phyloP scores from a whole-genome alignment of 2,329 filamentous ascomycete species.

The Calonectria hongkongensis region DNA sequence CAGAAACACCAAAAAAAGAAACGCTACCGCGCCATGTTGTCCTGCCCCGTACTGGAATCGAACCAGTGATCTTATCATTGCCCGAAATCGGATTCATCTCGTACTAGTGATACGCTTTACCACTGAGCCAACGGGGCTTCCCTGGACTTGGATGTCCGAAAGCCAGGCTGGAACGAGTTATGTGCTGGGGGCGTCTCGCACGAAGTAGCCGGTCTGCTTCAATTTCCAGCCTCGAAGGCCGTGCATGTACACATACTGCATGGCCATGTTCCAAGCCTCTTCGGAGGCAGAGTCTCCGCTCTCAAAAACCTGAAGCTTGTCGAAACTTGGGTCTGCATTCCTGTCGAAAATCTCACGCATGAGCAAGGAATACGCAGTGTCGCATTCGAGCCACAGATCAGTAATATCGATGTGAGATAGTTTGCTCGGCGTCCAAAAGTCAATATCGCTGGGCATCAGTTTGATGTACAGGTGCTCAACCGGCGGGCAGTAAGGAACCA shows the following conservation, averaged over 20 bases:
- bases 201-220: slow-evolving; percentile 67
- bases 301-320: slow-evolving; percentile 68
- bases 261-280: slow-evolving; percentile 68
- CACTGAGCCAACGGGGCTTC: slow-evolving; percentile 41
- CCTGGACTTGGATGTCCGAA: background rate
- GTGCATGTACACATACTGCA: slow-evolving; percentile 62
- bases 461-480: slow-evolving; percentile 74
- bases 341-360: slow-evolving; percentile 62
- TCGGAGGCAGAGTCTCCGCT: slow-evolving; percentile 68
- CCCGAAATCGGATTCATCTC: no score
- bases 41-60: slow-evolving; percentile 43
- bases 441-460: slow-evolving; percentile 62
- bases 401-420: slow-evolving; percentile 63
- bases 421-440: slow-evolving; percentile 61
- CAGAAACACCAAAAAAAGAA: slow-evolving; percentile 11
- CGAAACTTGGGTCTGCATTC: slow-evolving; percentile 58
- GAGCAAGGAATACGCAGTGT: slow-evolving; percentile 69
- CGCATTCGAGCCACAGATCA: slow-evolving; percentile 73
- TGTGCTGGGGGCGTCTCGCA: slow-evolving; percentile 47
- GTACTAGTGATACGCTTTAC: slow-evolving; percentile 42
- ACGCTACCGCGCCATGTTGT: no score
- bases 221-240: slow-evolving; percentile 65
- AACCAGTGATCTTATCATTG: slow-evolving; percentile 43
- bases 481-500: slow-evolving; percentile 68
- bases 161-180: background rate